Evolutionary conservation across 805 yeast genomes (phyloP), one percentile per base, ranked within the genome.

Genomic region (Brettanomyces naardenensis): DNA sequence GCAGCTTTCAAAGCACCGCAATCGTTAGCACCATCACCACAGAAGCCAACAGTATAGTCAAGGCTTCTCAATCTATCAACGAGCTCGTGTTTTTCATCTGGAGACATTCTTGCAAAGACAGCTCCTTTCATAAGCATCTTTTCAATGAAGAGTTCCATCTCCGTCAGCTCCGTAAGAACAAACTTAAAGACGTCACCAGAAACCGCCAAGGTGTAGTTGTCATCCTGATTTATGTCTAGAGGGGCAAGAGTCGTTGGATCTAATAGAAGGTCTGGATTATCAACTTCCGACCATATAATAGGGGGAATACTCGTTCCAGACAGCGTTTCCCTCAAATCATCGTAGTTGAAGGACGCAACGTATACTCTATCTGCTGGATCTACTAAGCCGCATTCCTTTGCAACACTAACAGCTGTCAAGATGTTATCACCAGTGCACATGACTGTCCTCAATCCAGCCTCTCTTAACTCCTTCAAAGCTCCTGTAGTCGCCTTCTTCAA

Each of bases 1-100:
- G 98, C 97, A 11, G 96, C 95, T 53, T 90, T 92, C 41, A 92
- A 66, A 0, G 99, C 99, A 48, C 98, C 98, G 62, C 97, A 92
- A 56, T 92, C 99, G 60, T 92, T 92, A 5, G 99, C 99, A 46
- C 99, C 99, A 63, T 92, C 99, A 27, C 99, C 99, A 62, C 97
- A 92, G 59, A 92, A 92, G 3, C 97, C 95, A 34, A 87, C 95
- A 0, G 95, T 86, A 55, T 90, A 90, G 52, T 89, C 96, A 17
- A 92, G 54, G 18, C 67, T 70, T 57, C 88, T 95, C 11, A 92
- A 63, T 54, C 82, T 86, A 51, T 84, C 89, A 26, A 92, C 96
- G 34, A 92, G 66, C 60, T 92, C 98, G 58, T 92, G 96, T 54
- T 92, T 92, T 58, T 92, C 99, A 59, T 94, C 98, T 0, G 99